These are phyloP conservation scores for Centella asiatica DNA, from an alignment of 129 eudicot species.

Conservation along the genomic window DNA sequence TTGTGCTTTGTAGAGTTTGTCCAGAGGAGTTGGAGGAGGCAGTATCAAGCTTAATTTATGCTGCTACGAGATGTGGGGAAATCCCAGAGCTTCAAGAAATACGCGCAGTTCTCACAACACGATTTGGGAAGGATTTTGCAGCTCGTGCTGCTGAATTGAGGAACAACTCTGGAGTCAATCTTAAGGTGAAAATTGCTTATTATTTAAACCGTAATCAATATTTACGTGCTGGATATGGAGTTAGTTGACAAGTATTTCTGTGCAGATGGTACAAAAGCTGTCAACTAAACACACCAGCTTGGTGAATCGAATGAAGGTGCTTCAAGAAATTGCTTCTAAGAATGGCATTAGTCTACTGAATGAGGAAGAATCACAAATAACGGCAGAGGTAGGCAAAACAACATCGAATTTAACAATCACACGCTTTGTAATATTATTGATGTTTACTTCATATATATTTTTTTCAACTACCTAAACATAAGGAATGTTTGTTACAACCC, in stretches of 20 bases:
- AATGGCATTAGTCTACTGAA: conserved; percentile 43
- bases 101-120: conserved; percentile 42
- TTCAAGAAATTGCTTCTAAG: conserved; percentile 56
- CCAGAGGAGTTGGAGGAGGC: conserved; percentile 87
- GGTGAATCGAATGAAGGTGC: conserved; percentile 50
- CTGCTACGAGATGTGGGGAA: conserved; percentile 80
- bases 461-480: no score
- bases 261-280: conserved; percentile 65
- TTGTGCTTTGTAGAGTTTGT: conserved; percentile 31
- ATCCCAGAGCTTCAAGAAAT: conserved; percentile 85
- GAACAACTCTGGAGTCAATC: conserved; percentile 52
- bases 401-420: no score
- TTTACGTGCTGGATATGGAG: background rate
- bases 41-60: conserved; percentile 48
- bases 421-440: no score
- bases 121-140: conserved; percentile 63
- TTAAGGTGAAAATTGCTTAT: conserved; percentile 26
- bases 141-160: conserved; percentile 44
- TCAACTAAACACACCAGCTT: conserved; percentile 59
- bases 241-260: conserved; percentile 8
- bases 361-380: conserved; percentile 26
- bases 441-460: no score
- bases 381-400: conserved; percentile 29
- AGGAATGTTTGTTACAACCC: no score
- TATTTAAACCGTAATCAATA: background rate